Evolutionary conservation across 768 basidiomycete genomes (phyloP), one percentile per base, ranked within the genome.

Genomic region (Dioszegia aurantiaca): DNA sequence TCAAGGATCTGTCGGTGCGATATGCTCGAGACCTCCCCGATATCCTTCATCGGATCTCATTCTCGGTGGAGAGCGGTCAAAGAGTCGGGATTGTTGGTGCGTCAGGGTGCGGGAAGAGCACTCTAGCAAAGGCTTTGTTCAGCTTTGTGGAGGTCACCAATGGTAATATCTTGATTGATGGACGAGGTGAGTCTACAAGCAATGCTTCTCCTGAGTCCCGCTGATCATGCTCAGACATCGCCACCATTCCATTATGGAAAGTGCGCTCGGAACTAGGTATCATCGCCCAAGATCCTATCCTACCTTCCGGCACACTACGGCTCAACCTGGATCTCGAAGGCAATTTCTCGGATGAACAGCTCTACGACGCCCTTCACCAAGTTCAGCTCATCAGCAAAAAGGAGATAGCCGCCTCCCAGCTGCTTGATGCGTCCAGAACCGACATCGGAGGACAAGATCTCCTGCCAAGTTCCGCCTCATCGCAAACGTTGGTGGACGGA

Each of bases 71-170:
- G 16, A 63, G 65, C 0, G 65, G 69, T 4, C 48, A 73, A 46
- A 42, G 69, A 5, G 68, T 75, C 12, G 74, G 74, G 1, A 70
- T 75, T 23, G 69, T 70, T n/a, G 74, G 74, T 11, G 60, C 65
- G 1, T 69, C 71, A 17, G 72, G 73, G 11, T 65, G 71, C 6
- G 73, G 73, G 1, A 75, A 75, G 42, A 67, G 64, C 14, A 75
- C 74, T 1, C 58, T 75, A 4, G 72, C 68, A 4, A 66, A 70
- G 42, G 60, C 69, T 4, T 71, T 75, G 48, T 75, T 75, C 61
- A 62, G 62, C 4, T 75, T 75, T 55, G 64, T 75, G 14, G 73
- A 75, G 33, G 54, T 73, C 2, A 63, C 62, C 4, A 12, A 59
- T 19, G 73, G 73, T 4, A 58, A 49, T 9, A 73, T 75, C 39